Base-by-base conservation (phyloP, 169 alveolate species). In the Eimeria falciformis region DNA sequence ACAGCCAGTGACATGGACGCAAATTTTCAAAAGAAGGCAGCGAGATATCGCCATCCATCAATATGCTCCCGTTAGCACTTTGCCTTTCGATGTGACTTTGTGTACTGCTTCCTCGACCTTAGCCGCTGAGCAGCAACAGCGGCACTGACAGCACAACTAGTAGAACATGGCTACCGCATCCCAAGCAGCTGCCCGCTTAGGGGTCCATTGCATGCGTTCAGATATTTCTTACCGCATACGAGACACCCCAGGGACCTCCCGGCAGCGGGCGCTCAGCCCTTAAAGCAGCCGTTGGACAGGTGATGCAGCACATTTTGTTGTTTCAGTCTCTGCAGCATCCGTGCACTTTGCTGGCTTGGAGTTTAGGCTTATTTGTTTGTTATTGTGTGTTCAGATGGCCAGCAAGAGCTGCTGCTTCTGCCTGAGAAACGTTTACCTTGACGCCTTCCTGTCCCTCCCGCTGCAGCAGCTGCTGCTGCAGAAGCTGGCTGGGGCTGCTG, bases 391-490 rank as follows among this genome's bases (percentile, higher is more conserved):
- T 4, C 89, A 81, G 89, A 56, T 81, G 77, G 75, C 77, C 25
- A 81, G 17, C 25, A 40, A n/a, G 58, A 81, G 75, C 77, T 81
- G 89, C 27, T 81, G 77, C 75, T 40, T 81, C 37, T 81, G 89
- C 73, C 18, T 81, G 37, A 81, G 89, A 81, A 81, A 37, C 40
- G 89, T 81, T 66, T 43, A 33, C 43, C 89, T 81, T 1, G 89
- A 81, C 7, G 50, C 89, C 9, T 81, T 81, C 37, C 89, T 81
- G 17, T 75, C 50, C 25, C 89, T 81, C 4, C 89, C 89, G 9
- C 75, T 81, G 89, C 89, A 81, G 27, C 89, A 81, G 89, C 89
- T 81, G 71, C 25, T 81, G 77, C 89, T 81, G 50, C 27, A 56
- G 77, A 47, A 65, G n/a, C 47, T 56, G 89, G 37, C 50, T 27